Base-by-base conservation (phyloP, 1,284 basidiomycete species). In the Calocybe gambosa region DNA sequence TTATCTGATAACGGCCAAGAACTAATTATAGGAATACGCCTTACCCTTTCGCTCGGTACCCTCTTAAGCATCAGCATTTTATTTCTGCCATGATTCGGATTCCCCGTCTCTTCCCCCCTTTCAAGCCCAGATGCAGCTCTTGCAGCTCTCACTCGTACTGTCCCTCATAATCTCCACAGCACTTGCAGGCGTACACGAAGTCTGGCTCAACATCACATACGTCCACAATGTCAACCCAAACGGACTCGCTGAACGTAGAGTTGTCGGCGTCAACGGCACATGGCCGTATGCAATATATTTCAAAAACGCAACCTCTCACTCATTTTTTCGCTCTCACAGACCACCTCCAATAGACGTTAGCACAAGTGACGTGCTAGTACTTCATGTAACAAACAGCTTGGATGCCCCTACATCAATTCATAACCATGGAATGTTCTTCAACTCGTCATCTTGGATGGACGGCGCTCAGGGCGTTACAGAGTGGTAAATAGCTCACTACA, bases 341-440 rank as follows among this genome's bases (percentile, higher is more conserved):
- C 90, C 89, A 1, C 92, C 92, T 3, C 80, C 89, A 0, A 67
- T 93, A 50, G 75, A 82, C 41, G 76, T 91, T n/a, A 75, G 74
- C 52, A 75, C 78, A 12, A 78, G 75, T 18, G 91, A 96, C 63
- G 77, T 75, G 0, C 71, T 94, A 28, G 54, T 85, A 20, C 71
- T 96, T 0, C 92, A 96, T 62, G 78, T 82, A 3, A 68, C 68
- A 43, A 94, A 93, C 65, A 78, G 75, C 1, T 67, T 94, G 41
- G 78, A 84, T 39, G 60, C 69, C 20, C 69, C 78, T 1, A 72
- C 79, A 0, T 76, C 84, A 3, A 68, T 92, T 16, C 91, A 94
- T 62, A 84, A 91, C 57, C 91, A 97, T 68, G 93, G 93, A 54
- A 91, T 94, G 86, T 92, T 82, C 69, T 93, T 95, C 72, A 93